Base-by-base conservation (phyloP, 2,329 filamentous ascomycete species). In the Neonectria sp. region DNA sequence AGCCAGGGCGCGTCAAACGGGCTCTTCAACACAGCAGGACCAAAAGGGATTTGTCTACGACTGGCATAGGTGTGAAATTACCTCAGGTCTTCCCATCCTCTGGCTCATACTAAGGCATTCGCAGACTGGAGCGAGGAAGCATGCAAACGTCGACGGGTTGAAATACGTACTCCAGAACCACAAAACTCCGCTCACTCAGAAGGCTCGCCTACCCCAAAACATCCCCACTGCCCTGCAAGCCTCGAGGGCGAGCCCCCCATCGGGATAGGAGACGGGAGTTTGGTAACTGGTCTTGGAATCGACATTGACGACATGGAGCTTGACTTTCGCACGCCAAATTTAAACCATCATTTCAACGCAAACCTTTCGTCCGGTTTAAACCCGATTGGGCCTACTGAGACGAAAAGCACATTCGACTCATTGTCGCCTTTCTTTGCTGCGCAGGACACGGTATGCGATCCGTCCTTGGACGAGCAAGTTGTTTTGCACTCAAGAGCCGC, bases 151-250 rank as follows among this genome's bases (percentile, higher is more conserved):
- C 27, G 49, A 21, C 37, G 51, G 15, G 17, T 61, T 29, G 59
- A 61, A 15, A 61, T 61, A 37, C 59, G 59, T 25, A 61, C 59
- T 9, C 51, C 51, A 13, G 37, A 29, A 27, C 21, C 40, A 33
- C 29, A 2, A 37, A 21, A 46, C 13, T 2, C 4, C 8, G 0
- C 4, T 24, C 51, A 9, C 2, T 7, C 4, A 6, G n/a, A 31
- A 33, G 7, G 4, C 6, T 6, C 51, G 24, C 6, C 6, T 9
- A n/a, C 11, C n/a, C 12, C 13, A 3, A 1, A 13, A 4, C 8
- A 24, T 15, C 9, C 31, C 8, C 2, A 4, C 3, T 1, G 17
- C 3, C 9, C 5, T 15, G 4, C 0, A 9, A 15, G 11, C 4
- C n/a, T 25, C 2, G 29, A 12, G 5, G 4, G 8, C 12, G 15